Conservation (phyloP, 148 eudicot genomes). For the Cornus suecica region DNA sequence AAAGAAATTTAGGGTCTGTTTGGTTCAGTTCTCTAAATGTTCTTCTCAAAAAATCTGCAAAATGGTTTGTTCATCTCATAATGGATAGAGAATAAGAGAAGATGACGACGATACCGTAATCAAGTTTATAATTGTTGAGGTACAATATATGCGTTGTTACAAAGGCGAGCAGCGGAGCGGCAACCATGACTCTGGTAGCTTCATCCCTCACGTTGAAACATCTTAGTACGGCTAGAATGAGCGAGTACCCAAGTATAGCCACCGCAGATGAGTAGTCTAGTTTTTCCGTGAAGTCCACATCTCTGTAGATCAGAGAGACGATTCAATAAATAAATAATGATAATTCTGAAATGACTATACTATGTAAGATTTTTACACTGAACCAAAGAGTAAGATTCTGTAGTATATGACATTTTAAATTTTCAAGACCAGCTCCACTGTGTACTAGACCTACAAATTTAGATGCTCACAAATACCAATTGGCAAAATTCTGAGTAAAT, state of each 20-base stretch:
- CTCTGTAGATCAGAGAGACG: conserved; percentile 46
- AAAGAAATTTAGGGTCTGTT: background rate
- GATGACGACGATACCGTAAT: conserved; percentile 56
- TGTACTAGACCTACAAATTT: background rate
- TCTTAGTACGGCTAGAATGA: conserved; percentile 70
- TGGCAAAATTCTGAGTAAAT: background rate
- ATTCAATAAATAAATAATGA: background rate
- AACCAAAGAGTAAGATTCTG: background rate
- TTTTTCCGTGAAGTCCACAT: conserved; percentile 71
- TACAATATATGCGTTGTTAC: conserved; percentile 71
- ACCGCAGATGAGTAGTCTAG: conserved; percentile 87
- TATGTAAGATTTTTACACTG: too few species aligned
- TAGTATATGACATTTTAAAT: background rate
- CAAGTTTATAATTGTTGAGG: conserved; percentile 64
- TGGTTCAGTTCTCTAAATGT: background rate
- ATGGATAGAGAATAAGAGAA: conserved; percentile 1
- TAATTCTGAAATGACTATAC: background rate
- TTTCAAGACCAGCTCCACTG: conserved; percentile 4
- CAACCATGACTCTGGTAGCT: conserved; percentile 73
- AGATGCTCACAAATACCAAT: background rate
- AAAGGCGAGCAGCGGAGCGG: conserved; percentile 74
- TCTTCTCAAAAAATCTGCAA: background rate
- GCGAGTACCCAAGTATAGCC: conserved; percentile 76
- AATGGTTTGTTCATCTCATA: background rate
- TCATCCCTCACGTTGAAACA: conserved; percentile 61